Evolutionary conservation across 345 rosid genomes (phyloP).

Genomic region (Kernera saxatilis): DNA sequence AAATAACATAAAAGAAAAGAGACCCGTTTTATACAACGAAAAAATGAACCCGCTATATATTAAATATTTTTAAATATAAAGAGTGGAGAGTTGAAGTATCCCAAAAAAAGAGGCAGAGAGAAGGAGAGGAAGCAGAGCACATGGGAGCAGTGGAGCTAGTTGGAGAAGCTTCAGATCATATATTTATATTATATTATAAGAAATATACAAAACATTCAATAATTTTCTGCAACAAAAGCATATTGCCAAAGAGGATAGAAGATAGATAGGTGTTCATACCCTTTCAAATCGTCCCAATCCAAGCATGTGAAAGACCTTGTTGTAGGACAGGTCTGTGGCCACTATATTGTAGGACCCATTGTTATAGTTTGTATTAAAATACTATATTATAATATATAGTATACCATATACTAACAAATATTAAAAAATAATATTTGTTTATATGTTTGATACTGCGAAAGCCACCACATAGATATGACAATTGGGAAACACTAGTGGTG

Average conservation of each 20-base stretch:
- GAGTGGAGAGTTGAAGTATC: slow-evolving; percentile 28
- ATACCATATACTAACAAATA: slow-evolving; percentile 11
- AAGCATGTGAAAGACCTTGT: slow-evolving; percentile 63
- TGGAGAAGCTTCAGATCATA: slow-evolving; percentile 70
- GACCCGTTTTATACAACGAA: too few species aligned
- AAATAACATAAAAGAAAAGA: neutral
- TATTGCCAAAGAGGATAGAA: slow-evolving; percentile 33
- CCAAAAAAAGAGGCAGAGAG: slow-evolving; percentile 31
- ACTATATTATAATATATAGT: neutral
- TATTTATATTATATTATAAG: slow-evolving; percentile 7
- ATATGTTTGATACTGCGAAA: slow-evolving; percentile 4
- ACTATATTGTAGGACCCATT: slow-evolving; percentile 38
- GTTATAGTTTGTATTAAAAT: neutral
- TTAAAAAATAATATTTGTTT: neutral
- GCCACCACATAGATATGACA: slow-evolving; percentile 29
- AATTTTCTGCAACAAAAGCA: slow-evolving; percentile 31
- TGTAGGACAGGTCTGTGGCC: slow-evolving; percentile 51
- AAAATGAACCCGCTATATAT: neutral
- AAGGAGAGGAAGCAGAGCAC: slow-evolving; percentile 46
- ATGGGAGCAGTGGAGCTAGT: slow-evolving; percentile 72
- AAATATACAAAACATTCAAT: neutral
- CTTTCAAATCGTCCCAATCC: slow-evolving; percentile 33
- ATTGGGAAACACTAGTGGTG: slow-evolving; percentile 33
- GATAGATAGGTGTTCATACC: slow-evolving; percentile 17
- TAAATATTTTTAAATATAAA: neutral